Conservation (phyloP, 495 filamentous ascomycete species). For the Xylaria telfairii region DNA sequence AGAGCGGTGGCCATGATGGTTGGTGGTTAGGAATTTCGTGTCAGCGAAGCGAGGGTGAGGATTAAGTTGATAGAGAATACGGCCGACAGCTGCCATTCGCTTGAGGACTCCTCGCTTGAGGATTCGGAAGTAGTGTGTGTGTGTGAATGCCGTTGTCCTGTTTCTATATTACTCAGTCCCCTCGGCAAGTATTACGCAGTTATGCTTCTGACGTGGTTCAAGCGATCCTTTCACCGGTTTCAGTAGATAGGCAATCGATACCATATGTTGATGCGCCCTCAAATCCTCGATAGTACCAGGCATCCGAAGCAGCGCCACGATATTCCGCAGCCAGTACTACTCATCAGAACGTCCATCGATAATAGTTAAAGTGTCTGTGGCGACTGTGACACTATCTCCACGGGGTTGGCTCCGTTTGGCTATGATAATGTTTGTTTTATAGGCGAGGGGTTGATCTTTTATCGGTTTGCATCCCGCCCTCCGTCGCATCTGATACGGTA, state of each 20-base stretch:
- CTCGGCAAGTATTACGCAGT: not conserved
- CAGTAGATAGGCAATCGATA: not conserved
- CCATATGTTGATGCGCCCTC: not conserved
- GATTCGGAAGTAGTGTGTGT: not conserved
- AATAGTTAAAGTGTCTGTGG: not conserved
- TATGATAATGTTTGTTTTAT: too few species aligned
- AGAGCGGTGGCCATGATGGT: not conserved
- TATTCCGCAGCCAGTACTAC: too few species aligned
- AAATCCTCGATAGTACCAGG: not conserved
- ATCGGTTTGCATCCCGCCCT: not conserved
- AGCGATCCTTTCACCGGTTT: not conserved
- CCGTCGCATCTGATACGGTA: constrained; percentile 27
- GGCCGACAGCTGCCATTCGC: not conserved
- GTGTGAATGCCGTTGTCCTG: not conserved
- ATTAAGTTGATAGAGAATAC: not conserved
- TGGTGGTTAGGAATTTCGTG: not conserved
- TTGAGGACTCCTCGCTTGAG: not conserved
- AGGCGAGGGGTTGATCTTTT: constrained; percentile 26
- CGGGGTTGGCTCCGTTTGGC: not conserved
- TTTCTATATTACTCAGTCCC: not conserved
- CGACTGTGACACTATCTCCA: not conserved
- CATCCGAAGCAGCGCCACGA: not conserved
- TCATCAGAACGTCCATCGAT: too few species aligned
- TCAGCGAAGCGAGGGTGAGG: not conserved
- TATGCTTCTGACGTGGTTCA: not conserved